These are phyloP conservation scores for Erodium moschatum DNA, from an alignment of 441 rosid species.

Conservation along the genomic window DNA sequence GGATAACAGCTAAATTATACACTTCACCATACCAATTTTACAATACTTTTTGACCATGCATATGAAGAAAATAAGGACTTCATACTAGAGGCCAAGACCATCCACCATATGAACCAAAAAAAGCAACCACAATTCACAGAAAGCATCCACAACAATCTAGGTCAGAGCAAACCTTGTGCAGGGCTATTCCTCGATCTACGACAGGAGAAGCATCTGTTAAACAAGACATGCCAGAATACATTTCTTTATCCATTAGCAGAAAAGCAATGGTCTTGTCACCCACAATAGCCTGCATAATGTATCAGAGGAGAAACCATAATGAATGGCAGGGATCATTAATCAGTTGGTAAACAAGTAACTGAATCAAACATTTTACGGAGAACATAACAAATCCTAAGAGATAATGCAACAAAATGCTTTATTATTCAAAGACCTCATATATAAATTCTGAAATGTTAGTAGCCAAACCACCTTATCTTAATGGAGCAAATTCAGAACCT, in stretches of 20 bases:
- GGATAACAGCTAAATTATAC: not conserved
- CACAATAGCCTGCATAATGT: slow-evolving; percentile 60
- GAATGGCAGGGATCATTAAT: slow-evolving; percentile 7
- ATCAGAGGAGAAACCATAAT: slow-evolving; percentile 12
- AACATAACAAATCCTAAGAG: not conserved
- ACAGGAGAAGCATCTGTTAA: slow-evolving; percentile 49
- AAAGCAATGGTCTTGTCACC: slow-evolving; percentile 78
- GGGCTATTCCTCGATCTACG: slow-evolving; percentile 64
- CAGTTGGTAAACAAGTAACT: slow-evolving; percentile 2
- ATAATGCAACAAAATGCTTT: not conserved
- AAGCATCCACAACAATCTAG: slow-evolving; percentile 12
- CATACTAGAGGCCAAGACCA: slow-evolving; percentile 14
- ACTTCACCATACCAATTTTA: slow-evolving; percentile 7
- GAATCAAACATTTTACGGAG: not conserved
- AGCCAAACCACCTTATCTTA: not conserved
- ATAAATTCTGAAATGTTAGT: not conserved
- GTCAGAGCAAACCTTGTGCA: slow-evolving; percentile 54
- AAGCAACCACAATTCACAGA: slow-evolving; percentile 13
- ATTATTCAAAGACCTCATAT: not conserved
- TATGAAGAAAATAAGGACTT: slow-evolving; percentile 3
- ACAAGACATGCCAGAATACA: slow-evolving; percentile 74
- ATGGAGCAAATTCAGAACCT: not conserved
- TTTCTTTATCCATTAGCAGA: slow-evolving; percentile 63
- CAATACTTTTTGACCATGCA: not conserved
- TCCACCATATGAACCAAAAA: slow-evolving; percentile 10